Percentiles rank a stretch among this genome's conserved stretches.
Evolutionary conservation across 2,329 filamentous ascomycete genomes (phyloP).

Genomic region (Rhynchosporium agropyri): DNA sequence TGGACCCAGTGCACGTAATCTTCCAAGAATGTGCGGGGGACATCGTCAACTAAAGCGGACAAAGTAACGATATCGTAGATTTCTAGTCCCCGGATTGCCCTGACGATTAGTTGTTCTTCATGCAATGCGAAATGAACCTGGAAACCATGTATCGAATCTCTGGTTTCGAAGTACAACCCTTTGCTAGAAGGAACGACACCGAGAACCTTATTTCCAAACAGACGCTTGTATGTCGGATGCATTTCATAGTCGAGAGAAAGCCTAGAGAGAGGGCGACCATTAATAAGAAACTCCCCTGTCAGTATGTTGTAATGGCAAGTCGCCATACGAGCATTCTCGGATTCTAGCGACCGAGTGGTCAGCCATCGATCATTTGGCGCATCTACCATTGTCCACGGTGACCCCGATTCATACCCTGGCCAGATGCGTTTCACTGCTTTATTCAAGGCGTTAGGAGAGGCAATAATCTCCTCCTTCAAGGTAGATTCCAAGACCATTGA

Average conservation of each 20-base stretch:
- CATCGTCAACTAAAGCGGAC: conserved; percentile 19
- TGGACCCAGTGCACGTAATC: conserved; percentile 30
- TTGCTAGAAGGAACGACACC: conserved; percentile 42
- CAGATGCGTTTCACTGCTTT: conserved; percentile 36
- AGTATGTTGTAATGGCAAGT: conserved; percentile 53
- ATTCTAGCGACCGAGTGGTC: conserved; percentile 29
- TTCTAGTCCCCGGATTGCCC: conserved; percentile 12
- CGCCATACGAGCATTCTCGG: conserved; percentile 23
- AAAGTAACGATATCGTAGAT: conserved; percentile 29
- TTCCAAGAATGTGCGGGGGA: conserved; percentile 23
- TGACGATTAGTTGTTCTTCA: conserved; percentile 41
- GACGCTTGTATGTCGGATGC: conserved; percentile 26
- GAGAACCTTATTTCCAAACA: conserved; percentile 38
- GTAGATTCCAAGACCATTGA: conserved; percentile 30
- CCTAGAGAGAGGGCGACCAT: conserved; percentile 52
- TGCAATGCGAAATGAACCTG: conserved; percentile 43
- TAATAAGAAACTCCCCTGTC: conserved; percentile 54
- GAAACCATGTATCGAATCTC: conserved; percentile 32
- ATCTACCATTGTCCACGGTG: conserved; percentile 35
- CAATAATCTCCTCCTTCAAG: conserved; percentile 30
- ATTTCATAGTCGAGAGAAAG: conserved; percentile 50
- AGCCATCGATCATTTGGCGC: conserved; percentile 44
- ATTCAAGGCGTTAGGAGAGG: conserved; percentile 34
- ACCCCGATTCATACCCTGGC: conserved; percentile 37
- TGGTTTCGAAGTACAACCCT: conserved; percentile 45